phyloP scores from a whole-genome alignment of 1,284 basidiomycete species.

The Ganoderma resinaceum region DNA sequence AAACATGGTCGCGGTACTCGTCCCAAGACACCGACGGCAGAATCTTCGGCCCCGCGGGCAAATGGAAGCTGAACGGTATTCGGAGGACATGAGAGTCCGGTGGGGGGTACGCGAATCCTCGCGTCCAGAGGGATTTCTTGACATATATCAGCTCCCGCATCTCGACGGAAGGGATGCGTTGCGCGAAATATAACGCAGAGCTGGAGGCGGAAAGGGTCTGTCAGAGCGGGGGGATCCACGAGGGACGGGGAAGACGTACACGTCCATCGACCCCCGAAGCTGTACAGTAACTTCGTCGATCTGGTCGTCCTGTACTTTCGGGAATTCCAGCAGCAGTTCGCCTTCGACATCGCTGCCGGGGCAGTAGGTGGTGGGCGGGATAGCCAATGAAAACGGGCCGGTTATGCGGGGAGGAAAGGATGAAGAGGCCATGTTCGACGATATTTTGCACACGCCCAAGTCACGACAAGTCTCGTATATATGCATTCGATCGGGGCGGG shows the following conservation, averaged over 20 bases:
- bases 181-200: not conserved
- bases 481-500: not conserved
- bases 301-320: not conserved
- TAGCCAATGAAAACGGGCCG: not conserved
- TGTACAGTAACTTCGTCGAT: not conserved
- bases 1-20: not conserved
- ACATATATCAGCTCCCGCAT: not conserved
- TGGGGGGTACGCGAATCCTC: not conserved
- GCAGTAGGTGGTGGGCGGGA: not conserved
- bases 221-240: not conserved
- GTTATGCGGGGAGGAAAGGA: not conserved
- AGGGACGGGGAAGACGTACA: not conserved
- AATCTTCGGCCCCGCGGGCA: not conserved
- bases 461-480: not conserved
- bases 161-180: not conserved
- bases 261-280: not conserved
- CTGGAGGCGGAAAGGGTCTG: not conserved
- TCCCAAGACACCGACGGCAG: too few relatives aligned
- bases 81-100: not conserved
- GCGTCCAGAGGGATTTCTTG: not conserved
- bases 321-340: not conserved
- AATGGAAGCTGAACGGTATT: not conserved
- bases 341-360: not conserved
- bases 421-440: not conserved
- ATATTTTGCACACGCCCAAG: not conserved